These are phyloP conservation scores for Pseudogymnoascus sp. DNA, from an alignment of 2,329 filamentous ascomycete species.

Conservation along the genomic window DNA sequence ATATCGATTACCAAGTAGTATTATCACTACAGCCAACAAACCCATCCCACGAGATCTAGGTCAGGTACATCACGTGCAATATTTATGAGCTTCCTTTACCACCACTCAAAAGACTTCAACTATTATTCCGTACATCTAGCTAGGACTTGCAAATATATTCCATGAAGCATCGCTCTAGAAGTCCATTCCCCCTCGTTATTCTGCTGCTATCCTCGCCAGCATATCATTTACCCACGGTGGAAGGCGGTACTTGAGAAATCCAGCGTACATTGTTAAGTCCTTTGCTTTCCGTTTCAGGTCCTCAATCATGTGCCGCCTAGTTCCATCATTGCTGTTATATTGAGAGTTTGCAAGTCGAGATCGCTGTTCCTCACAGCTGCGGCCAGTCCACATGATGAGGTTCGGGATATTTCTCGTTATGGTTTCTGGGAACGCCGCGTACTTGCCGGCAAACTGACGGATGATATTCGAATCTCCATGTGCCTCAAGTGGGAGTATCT, in stretches of 20 bases:
- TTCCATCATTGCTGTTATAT: slow-evolving; percentile 66
- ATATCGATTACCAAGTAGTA: not conserved
- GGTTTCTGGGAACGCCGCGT: slow-evolving; percentile 67
- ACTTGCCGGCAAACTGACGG: slow-evolving; percentile 70
- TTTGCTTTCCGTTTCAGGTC: slow-evolving; percentile 71
- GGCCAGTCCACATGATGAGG: slow-evolving; percentile 87
- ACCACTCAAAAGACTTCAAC: not conserved
- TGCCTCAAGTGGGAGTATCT: slow-evolving; percentile 72
- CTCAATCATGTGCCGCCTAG: slow-evolving; percentile 54
- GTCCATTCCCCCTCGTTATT: not conserved
- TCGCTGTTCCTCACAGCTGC: slow-evolving; percentile 72
- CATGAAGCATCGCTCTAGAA: not conserved
- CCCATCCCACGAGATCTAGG: not conserved
- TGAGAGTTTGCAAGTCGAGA: slow-evolving; percentile 60
- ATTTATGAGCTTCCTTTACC: not conserved
- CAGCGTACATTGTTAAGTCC: slow-evolving; percentile 89
- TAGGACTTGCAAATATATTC: not conserved
- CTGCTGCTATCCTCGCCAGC: slow-evolving; percentile 49
- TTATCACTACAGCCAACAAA: not conserved
- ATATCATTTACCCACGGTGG: slow-evolving; percentile 82
- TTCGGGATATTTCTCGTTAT: slow-evolving; percentile 86
- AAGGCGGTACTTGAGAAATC: slow-evolving; percentile 83
- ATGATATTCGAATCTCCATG: slow-evolving; percentile 69
- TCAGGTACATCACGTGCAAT: not conserved
- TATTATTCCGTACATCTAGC: slow-evolving; percentile 6